phyloP scores from a whole-genome alignment of 2,329 filamentous ascomycete genomes.

The Periglandula ipomoeae region DNA sequence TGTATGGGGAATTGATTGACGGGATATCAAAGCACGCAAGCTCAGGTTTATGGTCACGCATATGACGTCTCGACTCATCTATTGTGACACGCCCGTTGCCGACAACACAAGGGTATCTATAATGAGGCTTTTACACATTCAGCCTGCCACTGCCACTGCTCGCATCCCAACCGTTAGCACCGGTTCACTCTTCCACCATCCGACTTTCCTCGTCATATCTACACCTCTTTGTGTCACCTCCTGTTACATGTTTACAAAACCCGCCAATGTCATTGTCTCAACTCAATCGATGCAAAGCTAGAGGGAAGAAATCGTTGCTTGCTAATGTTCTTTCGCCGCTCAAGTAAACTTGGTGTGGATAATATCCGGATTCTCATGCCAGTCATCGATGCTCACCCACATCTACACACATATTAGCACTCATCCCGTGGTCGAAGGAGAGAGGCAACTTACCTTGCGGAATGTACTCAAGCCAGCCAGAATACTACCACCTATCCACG shows the following conservation, averaged over 20 bases:
- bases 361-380: conserved; percentile 98
- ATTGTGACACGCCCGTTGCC: conserved; percentile 3
- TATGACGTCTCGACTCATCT: background rate
- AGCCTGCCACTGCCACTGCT: background rate
- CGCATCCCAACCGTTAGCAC: too few relatives aligned
- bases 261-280: too few relatives aligned
- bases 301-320: too few relatives aligned
- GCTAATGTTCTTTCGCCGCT: conserved; percentile 12
- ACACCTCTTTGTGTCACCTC: too few relatives aligned
- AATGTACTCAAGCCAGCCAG: conserved; percentile 94
- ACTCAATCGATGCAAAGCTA: too few relatives aligned
- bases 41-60: background rate
- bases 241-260: too few relatives aligned
- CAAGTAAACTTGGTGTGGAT: conserved; percentile 97
- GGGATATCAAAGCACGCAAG: background rate
- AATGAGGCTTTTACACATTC: conserved; percentile 24
- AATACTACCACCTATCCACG: conserved; percentile 98
- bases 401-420: conserved; percentile 51
- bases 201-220: too few relatives aligned
- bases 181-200: too few relatives aligned
- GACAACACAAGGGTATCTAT: conserved; percentile 28
- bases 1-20: too few relatives aligned
- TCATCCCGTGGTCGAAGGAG: too few relatives aligned
- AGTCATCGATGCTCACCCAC: conserved; percentile 99
- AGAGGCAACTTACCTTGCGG: conserved; percentile 65